These are phyloP conservation scores for Russula emetica DNA, from an alignment of 768 basidiomycete genomes.

Conservation along the genomic window DNA sequence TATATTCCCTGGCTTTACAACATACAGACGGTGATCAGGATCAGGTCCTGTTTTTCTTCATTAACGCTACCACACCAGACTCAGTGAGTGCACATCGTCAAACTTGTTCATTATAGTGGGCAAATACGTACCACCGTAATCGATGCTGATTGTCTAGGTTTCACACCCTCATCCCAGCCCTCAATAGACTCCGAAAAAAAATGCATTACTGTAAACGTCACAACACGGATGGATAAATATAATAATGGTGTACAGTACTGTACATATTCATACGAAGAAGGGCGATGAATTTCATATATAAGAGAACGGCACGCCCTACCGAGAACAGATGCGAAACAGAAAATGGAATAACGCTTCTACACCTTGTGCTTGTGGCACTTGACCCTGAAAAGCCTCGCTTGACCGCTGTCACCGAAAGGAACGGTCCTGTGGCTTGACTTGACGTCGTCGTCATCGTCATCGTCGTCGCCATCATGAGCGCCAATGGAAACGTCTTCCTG, in stretches of 20 bases:
- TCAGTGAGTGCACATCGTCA: no score
- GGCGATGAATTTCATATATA: background rate
- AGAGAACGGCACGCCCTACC: background rate
- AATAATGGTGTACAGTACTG: background rate
- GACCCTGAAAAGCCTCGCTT: conserved; percentile 46
- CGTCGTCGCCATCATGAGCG: conserved; percentile 4
- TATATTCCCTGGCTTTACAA: no score
- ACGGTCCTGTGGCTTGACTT: conserved; percentile 33
- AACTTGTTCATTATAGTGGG: no score
- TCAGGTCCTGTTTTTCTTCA: no score
- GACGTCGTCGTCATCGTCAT: conserved; percentile 28
- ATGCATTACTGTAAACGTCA: no score
- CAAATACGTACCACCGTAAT: no score
- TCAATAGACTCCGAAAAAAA: no score
- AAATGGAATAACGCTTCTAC: background rate
- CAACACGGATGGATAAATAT: background rate
- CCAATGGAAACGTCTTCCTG: background rate
- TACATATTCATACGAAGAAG: no score
- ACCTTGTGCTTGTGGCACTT: conserved; percentile 37
- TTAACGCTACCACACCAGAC: no score
- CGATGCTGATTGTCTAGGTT: no score
- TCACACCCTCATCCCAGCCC: no score
- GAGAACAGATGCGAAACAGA: background rate
- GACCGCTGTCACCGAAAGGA: conserved; percentile 57
- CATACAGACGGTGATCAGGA: no score